Conservation (phyloP, 441 rosid genomes). For the Breynia disticha region DNA sequence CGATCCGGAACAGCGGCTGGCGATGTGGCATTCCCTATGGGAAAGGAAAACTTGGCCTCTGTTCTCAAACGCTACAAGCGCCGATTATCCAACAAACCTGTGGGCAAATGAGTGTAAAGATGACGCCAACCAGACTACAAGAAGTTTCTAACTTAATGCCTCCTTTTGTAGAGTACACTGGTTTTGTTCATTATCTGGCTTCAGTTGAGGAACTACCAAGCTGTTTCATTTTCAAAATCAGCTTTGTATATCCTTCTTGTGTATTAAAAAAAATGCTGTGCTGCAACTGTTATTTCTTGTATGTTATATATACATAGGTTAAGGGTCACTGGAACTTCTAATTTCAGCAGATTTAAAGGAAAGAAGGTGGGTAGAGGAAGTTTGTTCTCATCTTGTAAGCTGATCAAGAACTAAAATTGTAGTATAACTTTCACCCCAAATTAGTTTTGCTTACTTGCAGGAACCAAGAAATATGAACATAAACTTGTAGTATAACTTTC, state of each 20-base stretch:
- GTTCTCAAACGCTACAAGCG: conserved; percentile 95
- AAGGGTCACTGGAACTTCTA: conserved; percentile 18
- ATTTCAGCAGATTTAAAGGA: conserved; percentile 29
- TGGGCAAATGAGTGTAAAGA: conserved; percentile 35
- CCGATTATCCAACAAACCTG: conserved; percentile 49
- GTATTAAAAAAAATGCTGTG: conserved; percentile 34
- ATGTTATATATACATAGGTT: conserved; percentile 29
- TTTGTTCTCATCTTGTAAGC: conserved; percentile 4
- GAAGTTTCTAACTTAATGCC: conserved; percentile 20
- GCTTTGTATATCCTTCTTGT: conserved; percentile 14
- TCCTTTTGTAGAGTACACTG: conserved; percentile 27
- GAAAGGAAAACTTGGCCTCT: conserved; percentile 87
- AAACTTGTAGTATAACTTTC: no score
- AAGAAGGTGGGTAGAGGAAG: conserved; percentile 17
- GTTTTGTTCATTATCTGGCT: conserved; percentile 8
- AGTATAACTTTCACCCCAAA: no score
- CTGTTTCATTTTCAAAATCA: conserved; percentile 30
- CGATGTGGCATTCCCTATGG: conserved; percentile 89
- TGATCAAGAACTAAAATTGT: not conserved
- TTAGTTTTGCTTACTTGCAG: no score
- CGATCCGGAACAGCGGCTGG: conserved; percentile 93
- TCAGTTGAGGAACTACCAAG: conserved; percentile 16
- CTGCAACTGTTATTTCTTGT: conserved; percentile 29
- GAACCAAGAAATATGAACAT: no score
- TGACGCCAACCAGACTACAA: conserved; percentile 10